A percentile compares a stretch with the other conserved stretches of the same genome.
Conservation (phyloP, 164 flowering plant species). For the Amborella trichopoda region DNA sequence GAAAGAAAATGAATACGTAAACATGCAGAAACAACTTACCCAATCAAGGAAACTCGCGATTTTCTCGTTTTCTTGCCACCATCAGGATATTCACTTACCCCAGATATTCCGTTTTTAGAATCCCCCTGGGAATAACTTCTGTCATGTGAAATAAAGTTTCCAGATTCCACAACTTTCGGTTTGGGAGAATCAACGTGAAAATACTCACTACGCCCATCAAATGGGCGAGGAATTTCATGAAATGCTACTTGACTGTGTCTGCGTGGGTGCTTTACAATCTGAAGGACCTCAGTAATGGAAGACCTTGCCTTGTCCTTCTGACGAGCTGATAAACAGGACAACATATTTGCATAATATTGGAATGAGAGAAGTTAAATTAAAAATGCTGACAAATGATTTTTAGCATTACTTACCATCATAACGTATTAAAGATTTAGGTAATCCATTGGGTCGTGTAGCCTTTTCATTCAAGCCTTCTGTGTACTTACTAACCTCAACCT, state of each 20-base stretch:
- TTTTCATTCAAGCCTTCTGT: constrained; percentile 83
- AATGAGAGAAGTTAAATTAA: neutral
- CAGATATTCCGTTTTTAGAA: constrained; percentile 12
- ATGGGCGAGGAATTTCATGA: constrained; percentile 14
- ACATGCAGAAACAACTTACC: constrained; percentile 31
- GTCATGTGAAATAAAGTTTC: constrained; percentile 18
- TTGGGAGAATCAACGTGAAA: constrained; percentile 31
- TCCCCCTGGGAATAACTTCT: constrained; percentile 28
- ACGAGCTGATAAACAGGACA: constrained; percentile 51
- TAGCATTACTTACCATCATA: constrained; percentile 61
- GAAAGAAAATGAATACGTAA: neutral
- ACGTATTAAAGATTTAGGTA: constrained; percentile 81
- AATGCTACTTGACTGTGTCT: constrained; percentile 22
- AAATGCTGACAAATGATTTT: neutral
- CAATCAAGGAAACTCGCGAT: constrained; percentile 54
- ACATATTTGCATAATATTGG: too few relatives aligned
- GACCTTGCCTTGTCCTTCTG: constrained; percentile 78
- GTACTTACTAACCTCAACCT: constrained; percentile 97
- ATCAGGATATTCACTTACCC: constrained; percentile 16
- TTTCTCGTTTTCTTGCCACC: constrained; percentile 35
- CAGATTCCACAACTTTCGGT: constrained; percentile 31
- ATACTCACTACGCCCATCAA: constrained; percentile 24
- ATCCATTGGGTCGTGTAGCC: constrained; percentile 78
- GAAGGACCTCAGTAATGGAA: constrained; percentile 84
- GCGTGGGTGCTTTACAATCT: constrained; percentile 63